These are phyloP conservation scores for Myriosclerotinia scirpicola DNA, from an alignment of 2,329 filamentous ascomycete species.

Conservation along the genomic window DNA sequence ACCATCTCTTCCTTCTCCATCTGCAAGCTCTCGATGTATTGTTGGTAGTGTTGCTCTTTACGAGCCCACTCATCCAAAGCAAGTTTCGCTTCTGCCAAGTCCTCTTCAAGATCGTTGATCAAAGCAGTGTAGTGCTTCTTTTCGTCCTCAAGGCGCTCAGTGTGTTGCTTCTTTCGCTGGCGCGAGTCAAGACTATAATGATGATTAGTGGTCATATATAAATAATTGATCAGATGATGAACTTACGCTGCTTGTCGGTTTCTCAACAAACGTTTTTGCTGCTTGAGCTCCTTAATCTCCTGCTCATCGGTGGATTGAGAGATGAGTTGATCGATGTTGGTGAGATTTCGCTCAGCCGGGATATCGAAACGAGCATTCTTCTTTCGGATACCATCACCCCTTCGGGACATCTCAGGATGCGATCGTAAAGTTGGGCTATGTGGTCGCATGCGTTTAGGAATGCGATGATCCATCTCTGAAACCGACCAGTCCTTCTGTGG, in stretches of 20 bases:
- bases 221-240: slow-evolving; percentile 35
- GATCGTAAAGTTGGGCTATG: slow-evolving; percentile 67
- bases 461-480: slow-evolving; percentile 50
- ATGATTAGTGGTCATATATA: slow-evolving; percentile 31
- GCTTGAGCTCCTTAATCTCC: slow-evolving; percentile 96
- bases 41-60: slow-evolving; percentile 72
- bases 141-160: slow-evolving; percentile 92
- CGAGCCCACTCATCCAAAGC: slow-evolving; percentile 69
- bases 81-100: slow-evolving; percentile 65
- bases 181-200: slow-evolving; percentile 79
- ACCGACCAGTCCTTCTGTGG: slow-evolving; percentile 60
- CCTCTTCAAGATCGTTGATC: slow-evolving; percentile 77
- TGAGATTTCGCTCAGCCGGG: slow-evolving; percentile 85
- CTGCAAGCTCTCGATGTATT: slow-evolving; percentile 73
- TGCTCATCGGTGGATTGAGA: slow-evolving; percentile 83
- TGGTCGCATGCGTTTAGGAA: slow-evolving; percentile 62
- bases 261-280: slow-evolving; percentile 90
- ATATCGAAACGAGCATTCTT: slow-evolving; percentile 99
- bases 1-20: slow-evolving; percentile 93
- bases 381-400: slow-evolving; percentile 73
- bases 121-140: slow-evolving; percentile 85
- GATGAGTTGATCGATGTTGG: slow-evolving; percentile 94
- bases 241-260: slow-evolving; percentile 96
- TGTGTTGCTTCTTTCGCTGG: slow-evolving; percentile 97
- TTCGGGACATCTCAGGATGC: slow-evolving; percentile 66